Evolutionary conservation across 306 rosid genomes (phyloP).

Genomic region (Abrus pulchellus): DNA sequence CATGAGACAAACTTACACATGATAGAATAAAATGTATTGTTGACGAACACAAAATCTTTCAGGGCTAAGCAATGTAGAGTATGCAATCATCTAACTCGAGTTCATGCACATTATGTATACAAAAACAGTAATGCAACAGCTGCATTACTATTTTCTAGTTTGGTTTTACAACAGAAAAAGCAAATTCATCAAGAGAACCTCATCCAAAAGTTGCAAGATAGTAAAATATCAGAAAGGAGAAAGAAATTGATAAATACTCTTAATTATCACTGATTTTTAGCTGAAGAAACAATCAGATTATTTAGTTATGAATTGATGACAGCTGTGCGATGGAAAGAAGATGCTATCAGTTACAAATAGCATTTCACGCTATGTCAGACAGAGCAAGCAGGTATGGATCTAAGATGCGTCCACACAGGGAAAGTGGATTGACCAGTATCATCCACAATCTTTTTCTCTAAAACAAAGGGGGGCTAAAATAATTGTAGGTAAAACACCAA

Average conservation of each 20-base stretch:
- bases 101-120: not conserved
- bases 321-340: constrained; percentile 13
- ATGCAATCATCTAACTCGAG: not conserved
- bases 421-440: constrained; percentile 12
- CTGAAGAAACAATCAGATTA: not conserved
- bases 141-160: constrained; percentile 4
- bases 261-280: constrained; percentile 2
- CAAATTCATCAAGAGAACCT: not conserved
- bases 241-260: not conserved
- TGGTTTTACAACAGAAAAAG: constrained; percentile 11
- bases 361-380: constrained; percentile 28
- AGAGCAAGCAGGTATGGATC: not conserved
- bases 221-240: constrained; percentile 12
- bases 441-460: not conserved
- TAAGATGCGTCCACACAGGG: constrained; percentile 34
- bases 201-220: not conserved
- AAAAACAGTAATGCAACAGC: constrained; percentile 1
- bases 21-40: not conserved
- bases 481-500: not conserved
- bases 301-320: constrained; percentile 1
- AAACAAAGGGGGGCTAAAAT: not conserved
- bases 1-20: not conserved
- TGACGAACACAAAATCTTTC: not conserved
- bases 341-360: constrained; percentile 21
- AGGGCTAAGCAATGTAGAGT: not conserved